Base-by-base conservation (phyloP, 768 basidiomycete genomes). In the Mycena vitilis region DNA sequence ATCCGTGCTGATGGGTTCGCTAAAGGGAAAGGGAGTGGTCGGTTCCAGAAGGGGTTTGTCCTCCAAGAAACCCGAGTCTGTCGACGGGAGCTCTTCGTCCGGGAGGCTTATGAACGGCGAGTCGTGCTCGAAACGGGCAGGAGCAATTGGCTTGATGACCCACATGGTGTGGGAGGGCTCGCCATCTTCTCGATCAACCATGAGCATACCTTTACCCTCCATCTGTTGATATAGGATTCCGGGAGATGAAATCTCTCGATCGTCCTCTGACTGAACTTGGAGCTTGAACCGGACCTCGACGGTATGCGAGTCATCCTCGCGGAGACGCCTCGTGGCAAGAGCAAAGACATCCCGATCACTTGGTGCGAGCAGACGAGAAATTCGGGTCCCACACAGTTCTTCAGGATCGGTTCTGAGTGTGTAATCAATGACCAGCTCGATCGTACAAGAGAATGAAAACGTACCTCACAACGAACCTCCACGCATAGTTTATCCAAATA, bases 201-300 rank as follows among this genome's bases (percentile, higher is more conserved):
- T 96, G 74, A 99, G 88, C 98, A 99, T 98, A 20, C 98, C 98
- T 77, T 97, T 97, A 37, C 94, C 98, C 75, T 98, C 96, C 91
- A 99, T 95, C 72, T 88, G 89, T 78, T 95, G 93, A 78, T 89
- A 94, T 36, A 92, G 83, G 9, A 81, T 79, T 12, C 84, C 84
- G 20, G 81, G 75, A 25, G 84, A 83, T 30, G 87, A 85, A 48
- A 69, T 65, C 48, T 93, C 91, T 51, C 82, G 82, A 63, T 88
- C 87, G 52, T 82, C 78, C 34, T 85, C 87, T 4, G 90, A 87
- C 71, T 91, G 87, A 48, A 97, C 87, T 73, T 91, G 90, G 54
- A 99, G 87, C 63, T 91, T 90, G 83, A 99, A 98, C 59, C 89
- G 88, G 55, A 94, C 93, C 77, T 98, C 96, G 64, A 98, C 89